A percentile compares a stretch with the other conserved stretches of the same genome.
Evolutionary conservation across 345 rosid genomes (phyloP).

Genomic region (Ceriops decandra): DNA sequence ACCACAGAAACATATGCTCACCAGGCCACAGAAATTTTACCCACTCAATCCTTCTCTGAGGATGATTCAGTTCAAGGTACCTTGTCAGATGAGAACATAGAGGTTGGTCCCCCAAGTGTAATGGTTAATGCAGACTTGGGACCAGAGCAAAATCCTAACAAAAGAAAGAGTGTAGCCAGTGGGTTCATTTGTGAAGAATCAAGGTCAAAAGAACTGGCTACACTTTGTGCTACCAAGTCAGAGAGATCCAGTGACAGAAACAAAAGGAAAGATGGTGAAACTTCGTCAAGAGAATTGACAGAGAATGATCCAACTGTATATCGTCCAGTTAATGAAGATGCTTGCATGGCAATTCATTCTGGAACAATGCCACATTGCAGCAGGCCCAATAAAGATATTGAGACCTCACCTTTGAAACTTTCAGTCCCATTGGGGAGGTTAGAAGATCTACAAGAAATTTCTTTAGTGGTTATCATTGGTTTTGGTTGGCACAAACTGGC

Average conservation of each 20-base stretch:
- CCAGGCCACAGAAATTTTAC: slow-evolving; percentile 13
- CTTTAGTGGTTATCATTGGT: not conserved
- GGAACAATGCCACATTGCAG: slow-evolving; percentile 17
- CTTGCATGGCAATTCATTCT: slow-evolving; percentile 20
- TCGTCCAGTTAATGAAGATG: slow-evolving; percentile 22
- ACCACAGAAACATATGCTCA: slow-evolving; percentile 16
- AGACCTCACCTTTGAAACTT: slow-evolving; percentile 25
- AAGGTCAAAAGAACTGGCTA: slow-evolving; percentile 24
- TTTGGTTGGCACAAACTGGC: too few relatives aligned
- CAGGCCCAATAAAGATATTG: slow-evolving; percentile 22
- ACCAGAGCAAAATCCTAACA: slow-evolving; percentile 19
- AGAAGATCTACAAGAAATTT: slow-evolving; percentile 13
- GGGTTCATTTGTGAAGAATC: slow-evolving; percentile 26
- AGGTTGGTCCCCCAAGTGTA: slow-evolving; percentile 18
- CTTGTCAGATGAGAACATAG: slow-evolving; percentile 15
- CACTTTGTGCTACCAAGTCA: slow-evolving; percentile 12
- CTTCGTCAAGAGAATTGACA: slow-evolving; percentile 17
- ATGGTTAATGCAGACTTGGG: slow-evolving; percentile 21
- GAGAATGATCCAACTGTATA: slow-evolving; percentile 13
- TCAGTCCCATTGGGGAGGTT: slow-evolving; percentile 41
- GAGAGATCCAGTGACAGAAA: slow-evolving; percentile 27
- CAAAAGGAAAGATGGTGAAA: slow-evolving; percentile 23
- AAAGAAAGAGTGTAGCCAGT: slow-evolving; percentile 10
- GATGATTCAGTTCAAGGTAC: slow-evolving; percentile 19
- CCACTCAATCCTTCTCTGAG: slow-evolving; percentile 15